Evolutionary conservation across 1,139 yeast species (phyloP).

Genomic region (Pichia norvegensis): DNA sequence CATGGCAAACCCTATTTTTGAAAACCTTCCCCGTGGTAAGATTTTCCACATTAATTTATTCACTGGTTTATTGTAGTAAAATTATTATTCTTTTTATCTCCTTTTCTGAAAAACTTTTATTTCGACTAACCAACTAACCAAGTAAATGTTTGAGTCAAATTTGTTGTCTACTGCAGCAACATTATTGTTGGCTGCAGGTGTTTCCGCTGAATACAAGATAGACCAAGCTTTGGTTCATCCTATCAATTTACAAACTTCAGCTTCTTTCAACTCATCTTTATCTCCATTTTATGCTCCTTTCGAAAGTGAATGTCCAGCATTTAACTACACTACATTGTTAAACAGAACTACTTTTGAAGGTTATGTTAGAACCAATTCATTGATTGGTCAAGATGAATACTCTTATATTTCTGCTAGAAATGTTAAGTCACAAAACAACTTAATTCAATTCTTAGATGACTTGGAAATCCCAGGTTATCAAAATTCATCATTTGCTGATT

Average conservation of each 20-base stretch:
- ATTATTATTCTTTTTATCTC: too few species aligned
- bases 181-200: neutral
- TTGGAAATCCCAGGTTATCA: slow-evolving; percentile 21
- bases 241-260: neutral
- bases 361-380: slow-evolving; percentile 18
- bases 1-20: too few species aligned
- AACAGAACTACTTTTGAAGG: slow-evolving; percentile 15
- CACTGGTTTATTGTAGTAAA: too few species aligned
- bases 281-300: slow-evolving; percentile 16
- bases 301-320: slow-evolving; percentile 17
- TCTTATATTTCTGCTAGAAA: slow-evolving; percentile 22
- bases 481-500: slow-evolving; percentile 19
- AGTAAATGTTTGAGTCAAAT: neutral
- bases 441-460: slow-evolving; percentile 20
- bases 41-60: too few species aligned
- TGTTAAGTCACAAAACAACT: slow-evolving; percentile 14
- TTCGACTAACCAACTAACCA: too few species aligned
- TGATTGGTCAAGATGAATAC: slow-evolving; percentile 22
- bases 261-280: slow-evolving; percentile 1
- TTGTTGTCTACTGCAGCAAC: neutral
- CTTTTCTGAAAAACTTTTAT: too few species aligned
- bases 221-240: slow-evolving; percentile 4
- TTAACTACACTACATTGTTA: slow-evolving; percentile 14
- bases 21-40: too few species aligned
- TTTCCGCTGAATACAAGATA: slow-evolving; percentile 2